Evolutionary conservation across 2,329 filamentous ascomycete species (phyloP), one percentile per base, ranked within the genome.

Genomic region (Penicillium crustosum): DNA sequence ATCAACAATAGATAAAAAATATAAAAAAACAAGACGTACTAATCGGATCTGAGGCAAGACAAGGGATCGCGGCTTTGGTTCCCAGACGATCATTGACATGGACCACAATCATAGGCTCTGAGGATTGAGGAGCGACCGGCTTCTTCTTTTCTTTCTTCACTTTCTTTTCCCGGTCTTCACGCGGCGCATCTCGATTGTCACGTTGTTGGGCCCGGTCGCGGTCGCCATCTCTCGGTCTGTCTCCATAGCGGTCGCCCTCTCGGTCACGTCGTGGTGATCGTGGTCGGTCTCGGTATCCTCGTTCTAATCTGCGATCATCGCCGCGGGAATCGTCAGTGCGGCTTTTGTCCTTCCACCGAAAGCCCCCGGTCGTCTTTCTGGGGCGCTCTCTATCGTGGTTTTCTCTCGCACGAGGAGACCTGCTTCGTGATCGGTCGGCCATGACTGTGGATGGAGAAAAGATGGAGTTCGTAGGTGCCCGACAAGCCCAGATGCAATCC

Each of bases 31-130:
- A 38, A 31, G 45, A 73, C 77, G 67, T 58, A 78, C 78, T 88
- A 64, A 97, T 88, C 8, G 87, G 88, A 77, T 97, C 93, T 3
- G 86, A 89, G 0, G 90, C 87, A 57, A 96, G 81, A 73, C 93
- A 97, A 0, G 93, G 93, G 62, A 97, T 94, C 52, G 90, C 89
- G 17, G 93, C 91, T 70, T 96, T 96, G n/a, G 93, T 97, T 13
- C 93, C 93, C 36, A 97, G 80, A n/a, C 93, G 85, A 75, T 97
- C 93, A 73, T 97, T 97, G 70, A 97, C 87, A 69, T 93, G 86
- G 19, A 97, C 93, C 51, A 96, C 85, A 65, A 97, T 97, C 89
- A 97, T 95, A 56, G 91, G 88, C 70, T 95, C 89, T 6, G 81
- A 77, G 39, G 72, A 75, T 60, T 74, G 69, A 8, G 78, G 69